These are phyloP conservation scores for Apiotrichum brassicae DNA, from an alignment of 1,284 basidiomycete species.

Conservation along the genomic window DNA sequence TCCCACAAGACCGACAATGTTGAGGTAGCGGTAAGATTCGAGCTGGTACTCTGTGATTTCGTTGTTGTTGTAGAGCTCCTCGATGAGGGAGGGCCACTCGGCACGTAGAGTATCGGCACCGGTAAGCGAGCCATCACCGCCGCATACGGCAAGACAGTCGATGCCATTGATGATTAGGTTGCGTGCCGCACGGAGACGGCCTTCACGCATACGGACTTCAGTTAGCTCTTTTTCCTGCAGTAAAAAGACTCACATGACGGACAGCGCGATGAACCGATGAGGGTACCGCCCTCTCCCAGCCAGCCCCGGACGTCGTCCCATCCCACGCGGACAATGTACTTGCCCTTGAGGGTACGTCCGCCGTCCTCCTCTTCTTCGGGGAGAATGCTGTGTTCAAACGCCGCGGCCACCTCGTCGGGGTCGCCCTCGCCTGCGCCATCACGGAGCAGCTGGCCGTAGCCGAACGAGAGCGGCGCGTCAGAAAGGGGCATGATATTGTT, in stretches of 20 bases:
- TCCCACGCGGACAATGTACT: conserved; percentile 92
- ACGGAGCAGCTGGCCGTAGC: conserved; percentile 79
- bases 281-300: conserved; percentile 90
- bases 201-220: conserved; percentile 70
- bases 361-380: conserved; percentile 47
- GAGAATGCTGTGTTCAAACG: conserved; percentile 38
- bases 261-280: conserved; percentile 93
- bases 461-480: conserved; percentile 61
- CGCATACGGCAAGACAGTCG: conserved; percentile 92
- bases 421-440: conserved; percentile 80
- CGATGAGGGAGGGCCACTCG: conserved; percentile 85
- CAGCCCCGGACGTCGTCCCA: conserved; percentile 98
- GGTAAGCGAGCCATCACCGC: conserved; percentile 92
- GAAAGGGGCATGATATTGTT: conserved; percentile 29
- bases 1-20: conserved; percentile 94
- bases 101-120: conserved; percentile 89
- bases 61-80: conserved; percentile 59
- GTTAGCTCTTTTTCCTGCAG: not conserved
- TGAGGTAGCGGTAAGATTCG: conserved; percentile 68
- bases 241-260: conserved; percentile 53
- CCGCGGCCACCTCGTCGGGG: conserved; percentile 27
- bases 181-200: conserved; percentile 74
- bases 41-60: conserved; percentile 71
- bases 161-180: conserved; percentile 95
- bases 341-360: conserved; percentile 66